Conservation (phyloP, 768 basidiomycete genomes). For the Guyanaporus albipodus region DNA sequence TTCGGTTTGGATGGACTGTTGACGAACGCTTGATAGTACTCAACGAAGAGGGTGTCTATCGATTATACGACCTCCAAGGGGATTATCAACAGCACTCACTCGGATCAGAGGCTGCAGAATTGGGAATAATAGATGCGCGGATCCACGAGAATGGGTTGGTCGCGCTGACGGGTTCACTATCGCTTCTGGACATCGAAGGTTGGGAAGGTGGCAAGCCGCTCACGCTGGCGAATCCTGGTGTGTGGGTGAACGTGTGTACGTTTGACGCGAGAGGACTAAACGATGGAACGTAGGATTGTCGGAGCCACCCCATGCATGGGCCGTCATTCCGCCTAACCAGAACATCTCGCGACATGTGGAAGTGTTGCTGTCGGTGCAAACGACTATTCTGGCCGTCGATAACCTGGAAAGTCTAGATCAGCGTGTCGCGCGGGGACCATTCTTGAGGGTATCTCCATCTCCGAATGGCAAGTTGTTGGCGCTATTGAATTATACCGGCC, state of each 20-base stretch:
- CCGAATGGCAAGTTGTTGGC: conserved; percentile 94
- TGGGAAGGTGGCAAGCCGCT: conserved; percentile 80
- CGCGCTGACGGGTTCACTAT: conserved; percentile 71
- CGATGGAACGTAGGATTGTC: conserved; percentile 49
- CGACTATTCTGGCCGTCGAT: conserved; percentile 82
- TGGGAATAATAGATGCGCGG: conserved; percentile 79
- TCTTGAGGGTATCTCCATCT: conserved; percentile 81
- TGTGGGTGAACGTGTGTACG: conserved; percentile 25
- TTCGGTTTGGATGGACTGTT: conserved; percentile 80
- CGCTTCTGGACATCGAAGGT: conserved; percentile 80
- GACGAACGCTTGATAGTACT: conserved; percentile 80
- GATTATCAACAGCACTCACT: conserved; percentile 85
- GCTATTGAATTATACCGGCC: conserved; percentile 64
- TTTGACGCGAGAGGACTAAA: conserved; percentile 7
- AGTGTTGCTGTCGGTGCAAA: conserved; percentile 76
- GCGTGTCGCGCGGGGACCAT: conserved; percentile 83
- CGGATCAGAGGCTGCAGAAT: conserved; percentile 75
- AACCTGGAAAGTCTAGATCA: conserved; percentile 88
- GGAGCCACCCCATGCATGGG: conserved; percentile 81
- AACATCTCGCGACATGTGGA: conserved; percentile 89
- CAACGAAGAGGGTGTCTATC: conserved; percentile 89
- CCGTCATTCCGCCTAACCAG: conserved; percentile 83
- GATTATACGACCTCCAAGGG: conserved; percentile 83
- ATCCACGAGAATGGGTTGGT: conserved; percentile 88
- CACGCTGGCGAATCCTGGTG: conserved; percentile 71